Evolutionary conservation across 805 yeast species (phyloP).

Genomic region (Spathaspora sp.): DNA sequence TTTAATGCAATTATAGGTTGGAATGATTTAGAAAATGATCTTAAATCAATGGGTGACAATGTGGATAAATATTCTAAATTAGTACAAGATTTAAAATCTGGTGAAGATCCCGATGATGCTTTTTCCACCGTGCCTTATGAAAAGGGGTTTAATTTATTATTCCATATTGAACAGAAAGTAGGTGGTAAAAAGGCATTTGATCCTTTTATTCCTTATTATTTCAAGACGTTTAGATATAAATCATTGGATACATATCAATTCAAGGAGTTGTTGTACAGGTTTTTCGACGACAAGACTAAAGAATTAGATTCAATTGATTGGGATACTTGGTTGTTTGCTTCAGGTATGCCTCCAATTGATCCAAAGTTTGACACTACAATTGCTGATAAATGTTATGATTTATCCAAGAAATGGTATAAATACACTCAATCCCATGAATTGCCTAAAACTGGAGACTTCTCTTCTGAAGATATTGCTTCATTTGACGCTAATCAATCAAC

Average conservation of each 20-base stretch:
- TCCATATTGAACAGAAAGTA: conserved; percentile 63
- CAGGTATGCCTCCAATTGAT: conserved; percentile 83
- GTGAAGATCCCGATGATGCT: conserved; percentile 84
- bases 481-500: conserved; percentile 77
- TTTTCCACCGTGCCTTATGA: conserved; percentile 88
- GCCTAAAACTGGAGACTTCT: conserved; percentile 26
- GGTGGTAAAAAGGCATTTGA: conserved; percentile 69
- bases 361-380: conserved; percentile 77
- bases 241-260: conserved; percentile 83
- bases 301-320: conserved; percentile 74
- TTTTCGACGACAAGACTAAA: conserved; percentile 45
- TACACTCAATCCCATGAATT: conserved; percentile 24
- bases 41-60: conserved; percentile 58
- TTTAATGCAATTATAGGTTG: conserved; percentile 86
- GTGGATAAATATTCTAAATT: conserved; percentile 55
- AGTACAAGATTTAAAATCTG: conserved; percentile 66
- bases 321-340: conserved; percentile 75
- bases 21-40: conserved; percentile 70
- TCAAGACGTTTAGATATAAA: conserved; percentile 60
- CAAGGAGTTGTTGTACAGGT: conserved; percentile 69
- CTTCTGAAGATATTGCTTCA: conserved; percentile 44
- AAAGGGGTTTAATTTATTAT: conserved; percentile 79
- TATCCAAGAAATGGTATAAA: conserved; percentile 64
- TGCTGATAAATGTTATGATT: conserved; percentile 65
- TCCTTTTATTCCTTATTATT: conserved; percentile 76